Base-by-base conservation (phyloP, 2,329 filamentous ascomycete genomes). In the Diaporthe vexans region DNA sequence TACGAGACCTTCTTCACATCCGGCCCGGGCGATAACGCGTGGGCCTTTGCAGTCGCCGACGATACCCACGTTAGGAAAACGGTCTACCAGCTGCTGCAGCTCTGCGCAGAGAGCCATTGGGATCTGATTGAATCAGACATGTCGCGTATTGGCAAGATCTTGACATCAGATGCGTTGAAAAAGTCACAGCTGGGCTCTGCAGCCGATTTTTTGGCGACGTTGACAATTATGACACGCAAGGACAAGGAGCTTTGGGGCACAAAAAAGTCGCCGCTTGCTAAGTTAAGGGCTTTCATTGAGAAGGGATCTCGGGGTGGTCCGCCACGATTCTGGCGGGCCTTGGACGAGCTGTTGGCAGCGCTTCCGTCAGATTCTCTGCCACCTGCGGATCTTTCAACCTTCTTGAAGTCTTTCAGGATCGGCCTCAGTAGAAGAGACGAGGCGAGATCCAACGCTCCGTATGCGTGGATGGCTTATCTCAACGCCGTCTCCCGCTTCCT, bases 291-390 rank as follows among this genome's bases (percentile, higher is more conserved):
- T 11, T 97, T 97, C 78, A 85, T 98, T 9, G 92, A 94, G 76
- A 94, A 92, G 78, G 96, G 97, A 3, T 97, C 96, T 0, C 94
- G 98, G 79, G 90, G 91, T n/a, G 93, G 93, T 4, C 86, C 91
- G 0, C 84, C 88, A 4, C 89, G 88, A 13, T 98, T 92, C 80
- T 99, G 97, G 97, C 83, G 87, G 35, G 90, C 89, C 21, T 81
- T 97, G 43, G 86, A 88, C 52, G 85, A 87, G 40, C 83, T 98
- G 0, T 81, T 98, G 8, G 85, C 89, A 29, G 81, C 91, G 0
- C 80, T 96, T 1, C 86, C 93, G 65, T 77, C 82, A 3, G 83
- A 88, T 19, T 78, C 84, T 1, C 79, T 85, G 7, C 79, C 81
- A 0, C 71, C 81, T 4, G 86, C 91, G 3, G 88, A 89, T 33